Conservation (phyloP, 176 grass and related monocot species). For the Aegilops umbellulata region DNA sequence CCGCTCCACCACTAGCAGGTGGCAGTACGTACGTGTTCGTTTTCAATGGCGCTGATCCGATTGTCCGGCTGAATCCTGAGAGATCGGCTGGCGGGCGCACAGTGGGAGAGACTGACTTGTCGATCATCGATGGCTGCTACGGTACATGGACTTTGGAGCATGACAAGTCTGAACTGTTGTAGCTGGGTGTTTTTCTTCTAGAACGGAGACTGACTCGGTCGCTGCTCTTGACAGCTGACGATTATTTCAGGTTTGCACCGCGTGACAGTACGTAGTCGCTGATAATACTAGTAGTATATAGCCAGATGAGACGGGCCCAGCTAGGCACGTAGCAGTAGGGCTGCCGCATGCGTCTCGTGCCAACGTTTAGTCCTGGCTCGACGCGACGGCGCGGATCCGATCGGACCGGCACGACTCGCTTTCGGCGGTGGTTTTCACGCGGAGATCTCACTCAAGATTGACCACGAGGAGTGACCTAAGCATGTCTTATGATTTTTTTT, state of each 20-base stretch:
- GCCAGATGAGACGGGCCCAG: neutral
- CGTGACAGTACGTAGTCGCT: neutral
- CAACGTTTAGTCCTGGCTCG: slow-evolving; percentile 14
- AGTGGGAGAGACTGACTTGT: neutral
- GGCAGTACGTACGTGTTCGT: neutral
- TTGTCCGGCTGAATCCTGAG: neutral
- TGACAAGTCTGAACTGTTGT: neutral
- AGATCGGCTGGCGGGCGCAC: neutral
- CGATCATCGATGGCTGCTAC: neutral
- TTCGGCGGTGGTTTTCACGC: neutral
- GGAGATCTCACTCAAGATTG: neutral
- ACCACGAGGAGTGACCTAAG: too few species aligned
- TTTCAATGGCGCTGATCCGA: neutral
- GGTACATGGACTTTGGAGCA: neutral
- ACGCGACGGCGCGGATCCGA: neutral
- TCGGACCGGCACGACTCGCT: neutral
- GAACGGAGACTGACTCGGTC: neutral
- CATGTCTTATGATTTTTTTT: too few species aligned
- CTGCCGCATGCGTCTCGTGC: too few species aligned
- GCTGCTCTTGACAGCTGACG: neutral
- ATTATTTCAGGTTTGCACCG: neutral
- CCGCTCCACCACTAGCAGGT: neutral
- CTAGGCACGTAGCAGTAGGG: neutral
- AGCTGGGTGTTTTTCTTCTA: neutral
- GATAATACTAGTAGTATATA: neutral